Percentiles rank a stretch among this genome's conserved stretches.
phyloP scores from a whole-genome alignment of 805 yeast genomes.

The Torulaspora microellipsoides region DNA sequence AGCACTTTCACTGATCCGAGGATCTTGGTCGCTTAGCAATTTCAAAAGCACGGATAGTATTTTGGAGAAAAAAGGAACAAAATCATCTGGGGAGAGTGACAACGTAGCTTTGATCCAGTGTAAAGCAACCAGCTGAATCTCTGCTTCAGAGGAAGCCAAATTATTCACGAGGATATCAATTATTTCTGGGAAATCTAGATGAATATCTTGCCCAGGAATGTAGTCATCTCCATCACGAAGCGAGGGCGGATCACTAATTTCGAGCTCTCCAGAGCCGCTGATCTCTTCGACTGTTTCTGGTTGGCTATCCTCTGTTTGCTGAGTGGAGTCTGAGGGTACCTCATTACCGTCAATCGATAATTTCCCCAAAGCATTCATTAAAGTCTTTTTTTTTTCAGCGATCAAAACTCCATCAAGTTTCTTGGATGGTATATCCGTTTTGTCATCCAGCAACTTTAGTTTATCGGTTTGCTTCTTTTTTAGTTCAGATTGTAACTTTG shows the following conservation, averaged over 20 bases:
- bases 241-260: not conserved
- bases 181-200: constrained; percentile 72
- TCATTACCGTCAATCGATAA: constrained; percentile 13
- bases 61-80: constrained; percentile 69
- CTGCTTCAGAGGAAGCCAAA: constrained; percentile 65
- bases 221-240: constrained; percentile 50
- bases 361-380: constrained; percentile 26
- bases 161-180: constrained; percentile 79
- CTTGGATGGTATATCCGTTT: constrained; percentile 26
- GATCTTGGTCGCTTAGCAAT: constrained; percentile 51
- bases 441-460: constrained; percentile 16
- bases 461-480: constrained; percentile 31
- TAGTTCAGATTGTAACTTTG: constrained; percentile 57
- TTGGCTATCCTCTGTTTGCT: constrained; percentile 7
- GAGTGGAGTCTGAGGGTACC: constrained; percentile 5
- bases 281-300: constrained; percentile 6
- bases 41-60: constrained; percentile 64
- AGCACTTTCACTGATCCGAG: constrained; percentile 50
- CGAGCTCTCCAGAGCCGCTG: constrained; percentile 4
- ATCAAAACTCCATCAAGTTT: constrained; percentile 29
- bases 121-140: constrained; percentile 73
- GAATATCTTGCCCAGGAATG: constrained; percentile 75
- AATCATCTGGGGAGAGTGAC: constrained; percentile 65
- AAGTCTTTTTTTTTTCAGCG: constrained; percentile 33
- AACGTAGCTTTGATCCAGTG: constrained; percentile 78